Evolutionary conservation across 345 rosid species (phyloP).

Genomic region (Triadica sebifera): DNA sequence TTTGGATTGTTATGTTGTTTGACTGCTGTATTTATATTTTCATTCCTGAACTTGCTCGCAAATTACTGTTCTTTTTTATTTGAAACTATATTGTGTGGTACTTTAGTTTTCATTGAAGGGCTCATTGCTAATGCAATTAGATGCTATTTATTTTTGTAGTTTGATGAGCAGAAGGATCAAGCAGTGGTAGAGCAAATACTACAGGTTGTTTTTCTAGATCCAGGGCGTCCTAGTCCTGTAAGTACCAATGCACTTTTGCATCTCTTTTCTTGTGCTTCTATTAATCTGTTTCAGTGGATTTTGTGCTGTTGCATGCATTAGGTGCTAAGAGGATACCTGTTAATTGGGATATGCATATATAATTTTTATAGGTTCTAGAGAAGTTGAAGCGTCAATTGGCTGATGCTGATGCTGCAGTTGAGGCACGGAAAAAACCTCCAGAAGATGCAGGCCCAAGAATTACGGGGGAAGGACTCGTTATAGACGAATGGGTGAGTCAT

Average conservation of each 20-base stretch:
- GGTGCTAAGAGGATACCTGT: not conserved
- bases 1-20: not conserved
- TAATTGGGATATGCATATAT: not conserved
- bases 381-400: slow-evolving; percentile 81
- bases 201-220: slow-evolving; percentile 81
- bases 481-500: slow-evolving; percentile 94
- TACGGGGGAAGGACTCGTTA: slow-evolving; percentile 98
- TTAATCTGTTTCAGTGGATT: not conserved
- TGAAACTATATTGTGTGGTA: not conserved
- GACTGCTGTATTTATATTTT: slow-evolving; percentile 4
- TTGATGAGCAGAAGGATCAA: slow-evolving; percentile 92
- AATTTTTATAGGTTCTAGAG: slow-evolving; percentile 51
- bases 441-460: slow-evolving; percentile 79
- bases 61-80: slow-evolving; percentile 1
- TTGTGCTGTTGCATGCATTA: not conserved
- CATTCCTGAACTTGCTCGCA: not conserved
- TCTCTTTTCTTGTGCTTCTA: not conserved
- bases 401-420: slow-evolving; percentile 87
- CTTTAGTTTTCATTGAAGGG: not conserved
- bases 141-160: slow-evolving; percentile 42
- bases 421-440: slow-evolving; percentile 75
- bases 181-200: slow-evolving; percentile 69
- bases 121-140: not conserved
- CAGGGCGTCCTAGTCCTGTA: slow-evolving; percentile 73
- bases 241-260: slow-evolving; percentile 26